Evolutionary conservation across 257 asterid species (phyloP), one percentile per base, ranked within the genome.

Genomic region (Jaltomata sinuosa): DNA sequence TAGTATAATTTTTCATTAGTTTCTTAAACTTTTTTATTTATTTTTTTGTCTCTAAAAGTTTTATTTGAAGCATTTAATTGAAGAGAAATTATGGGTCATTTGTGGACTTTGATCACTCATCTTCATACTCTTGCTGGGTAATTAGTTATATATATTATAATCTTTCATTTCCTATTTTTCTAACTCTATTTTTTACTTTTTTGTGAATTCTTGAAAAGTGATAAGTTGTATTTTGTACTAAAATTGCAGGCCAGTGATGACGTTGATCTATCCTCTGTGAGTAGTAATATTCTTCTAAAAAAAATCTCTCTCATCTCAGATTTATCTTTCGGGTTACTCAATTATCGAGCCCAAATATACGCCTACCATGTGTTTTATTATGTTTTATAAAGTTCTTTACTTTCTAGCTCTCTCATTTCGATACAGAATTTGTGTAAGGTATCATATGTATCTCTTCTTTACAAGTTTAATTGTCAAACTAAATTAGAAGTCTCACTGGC

Each of bases 241-340:
- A 34, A 85, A 53, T 19, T 78, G 88, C 89, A 90, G 92, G 87
- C 92, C 92, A 0, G 40, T 74, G 29, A 34, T 83, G 59, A 90
- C 87, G 91, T 50, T 90, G 82, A 88, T 90, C 11, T 90, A 88
- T 61, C 92, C 92, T 29, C 36, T 90, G 92, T 90, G 83, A 85
- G 91, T 68, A 22, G 36, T 45, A 49, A 42, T 32, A 55, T 54
- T 25, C 22, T 76, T 45, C 3, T 15, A 3, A 25, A 22, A 22
- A 38, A 72, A 7, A 27, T 74, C 22, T 15, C 25, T 25, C 0
- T 9, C 34, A 59, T 32, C 25, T 18, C 8, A 8, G 5, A 1
- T 31, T 9, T 64, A 31, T 29, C 4, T 0, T 62, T 64, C 11
- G 6, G 2, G 72, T 0, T 29, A 31, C 22, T 0, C 0, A 1